Percentiles rank a stretch among this genome's conserved stretches.
Conservation (phyloP, 495 filamentous ascomycete genomes). For the Hyaloscypha bicolor region DNA sequence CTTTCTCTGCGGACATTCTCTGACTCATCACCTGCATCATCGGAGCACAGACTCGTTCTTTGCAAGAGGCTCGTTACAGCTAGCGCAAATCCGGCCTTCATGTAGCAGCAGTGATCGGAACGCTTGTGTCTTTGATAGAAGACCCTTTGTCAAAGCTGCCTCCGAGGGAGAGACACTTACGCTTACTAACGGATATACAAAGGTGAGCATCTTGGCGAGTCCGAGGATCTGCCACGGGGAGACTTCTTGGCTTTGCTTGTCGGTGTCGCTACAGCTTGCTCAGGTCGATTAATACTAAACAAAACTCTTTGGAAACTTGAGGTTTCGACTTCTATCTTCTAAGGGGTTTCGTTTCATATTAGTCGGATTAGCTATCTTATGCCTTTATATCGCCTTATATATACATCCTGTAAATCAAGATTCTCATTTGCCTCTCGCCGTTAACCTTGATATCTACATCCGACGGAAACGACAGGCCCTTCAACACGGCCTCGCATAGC, state of each 20-base stretch:
- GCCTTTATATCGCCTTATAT: no score
- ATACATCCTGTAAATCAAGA: no score
- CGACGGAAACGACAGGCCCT: no score
- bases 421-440: no score
- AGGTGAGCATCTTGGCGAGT: slow-evolving; percentile 16
- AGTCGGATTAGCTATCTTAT: no score
- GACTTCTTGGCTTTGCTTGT: background rate
- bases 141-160: slow-evolving; percentile 17
- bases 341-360: no score
- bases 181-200: slow-evolving; percentile 26
- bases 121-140: slow-evolving; percentile 29
- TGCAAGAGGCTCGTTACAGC: slow-evolving; percentile 22
- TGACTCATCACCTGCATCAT: slow-evolving; percentile 29
- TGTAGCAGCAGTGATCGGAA: slow-evolving; percentile 29
- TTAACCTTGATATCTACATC: no score
- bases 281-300: background rate
- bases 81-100: slow-evolving; percentile 29
- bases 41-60: slow-evolving; percentile 21
- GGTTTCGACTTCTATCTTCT: no score
- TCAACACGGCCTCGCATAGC: no score
- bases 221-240: background rate
- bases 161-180: slow-evolving; percentile 19
- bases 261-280: background rate
- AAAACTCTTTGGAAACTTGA: background rate
- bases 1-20: slow-evolving; percentile 13